Conservation (phyloP, 148 eudicot species). For the Rhododendron griersonianum region DNA sequence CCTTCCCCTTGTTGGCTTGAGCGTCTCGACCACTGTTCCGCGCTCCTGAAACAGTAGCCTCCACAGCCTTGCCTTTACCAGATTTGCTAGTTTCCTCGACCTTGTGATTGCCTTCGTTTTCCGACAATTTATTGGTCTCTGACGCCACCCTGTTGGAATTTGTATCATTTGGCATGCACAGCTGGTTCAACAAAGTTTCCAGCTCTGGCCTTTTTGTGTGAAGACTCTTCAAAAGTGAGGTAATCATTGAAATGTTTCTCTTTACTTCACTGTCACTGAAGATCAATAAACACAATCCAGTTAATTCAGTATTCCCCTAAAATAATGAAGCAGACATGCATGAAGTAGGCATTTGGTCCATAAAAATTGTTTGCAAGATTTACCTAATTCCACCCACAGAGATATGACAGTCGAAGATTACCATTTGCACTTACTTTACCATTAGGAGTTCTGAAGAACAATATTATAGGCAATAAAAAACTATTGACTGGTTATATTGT, state of each 20-base stretch:
- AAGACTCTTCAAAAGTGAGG: conserved; percentile 1
- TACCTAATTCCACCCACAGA: background rate
- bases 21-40: background rate
- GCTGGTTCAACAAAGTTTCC: conserved; percentile 10
- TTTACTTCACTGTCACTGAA: conserved; percentile 6
- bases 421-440: background rate
- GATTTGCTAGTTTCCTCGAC: background rate
- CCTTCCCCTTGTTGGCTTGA: conserved; percentile 8
- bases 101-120: background rate
- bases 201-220: conserved; percentile 3
- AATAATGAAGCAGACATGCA: background rate
- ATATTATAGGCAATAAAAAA: background rate
- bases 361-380: background rate
- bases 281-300: background rate
- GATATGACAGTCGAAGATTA: background rate
- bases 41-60: background rate
- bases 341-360: background rate
- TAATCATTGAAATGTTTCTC: background rate
- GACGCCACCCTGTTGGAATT: background rate
- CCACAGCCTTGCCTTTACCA: conserved; percentile 1
- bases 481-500: background rate
- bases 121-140: background rate
- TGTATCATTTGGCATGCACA: background rate
- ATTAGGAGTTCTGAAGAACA: background rate
- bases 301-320: background rate